A percentile compares a stretch with the other conserved stretches of the same genome.
Evolutionary conservation across 768 basidiomycete genomes (phyloP).

Genomic region (Phanerodontia chrysosporium): DNA sequence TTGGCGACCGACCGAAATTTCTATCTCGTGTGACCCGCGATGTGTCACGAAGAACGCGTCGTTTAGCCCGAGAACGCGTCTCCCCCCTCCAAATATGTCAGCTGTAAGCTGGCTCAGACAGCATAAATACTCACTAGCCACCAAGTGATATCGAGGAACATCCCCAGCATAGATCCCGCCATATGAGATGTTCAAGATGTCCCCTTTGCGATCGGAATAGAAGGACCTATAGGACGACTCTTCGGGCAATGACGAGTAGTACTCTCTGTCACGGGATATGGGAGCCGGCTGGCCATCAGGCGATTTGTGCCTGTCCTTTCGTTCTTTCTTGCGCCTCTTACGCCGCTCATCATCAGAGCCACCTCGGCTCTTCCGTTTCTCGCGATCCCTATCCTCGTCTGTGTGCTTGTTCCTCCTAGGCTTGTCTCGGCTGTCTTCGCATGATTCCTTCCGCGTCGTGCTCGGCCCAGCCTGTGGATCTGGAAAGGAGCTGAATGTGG

Average conservation of each 20-base stretch:
- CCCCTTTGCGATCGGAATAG: conserved; percentile 66
- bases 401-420: background rate
- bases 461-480: conserved; percentile 48
- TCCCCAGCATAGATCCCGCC: conserved; percentile 60
- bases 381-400: background rate
- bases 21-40: conserved; percentile 49
- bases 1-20: conserved; percentile 40
- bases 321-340: conserved; percentile 27
- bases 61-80: conserved; percentile 60
- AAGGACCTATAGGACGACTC: conserved; percentile 29
- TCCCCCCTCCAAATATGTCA: conserved; percentile 55
- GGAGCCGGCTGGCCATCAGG: background rate
- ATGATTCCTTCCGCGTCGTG: background rate
- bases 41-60: conserved; percentile 42
- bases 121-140: conserved; percentile 49
- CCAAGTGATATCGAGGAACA: conserved; percentile 60
- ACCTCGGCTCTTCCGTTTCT: conserved; percentile 11
- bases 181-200: conserved; percentile 60
- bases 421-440: background rate
- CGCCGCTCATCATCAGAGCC: conserved; percentile 15
- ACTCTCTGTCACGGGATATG: conserved; percentile 13
- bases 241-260: conserved; percentile 14
- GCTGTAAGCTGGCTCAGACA: conserved; percentile 22
- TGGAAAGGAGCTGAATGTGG: conserved; percentile 69
- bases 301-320: conserved; percentile 14